Conservation (phyloP, 352 stramenopile species). For the Globisporangium parvum region DNA sequence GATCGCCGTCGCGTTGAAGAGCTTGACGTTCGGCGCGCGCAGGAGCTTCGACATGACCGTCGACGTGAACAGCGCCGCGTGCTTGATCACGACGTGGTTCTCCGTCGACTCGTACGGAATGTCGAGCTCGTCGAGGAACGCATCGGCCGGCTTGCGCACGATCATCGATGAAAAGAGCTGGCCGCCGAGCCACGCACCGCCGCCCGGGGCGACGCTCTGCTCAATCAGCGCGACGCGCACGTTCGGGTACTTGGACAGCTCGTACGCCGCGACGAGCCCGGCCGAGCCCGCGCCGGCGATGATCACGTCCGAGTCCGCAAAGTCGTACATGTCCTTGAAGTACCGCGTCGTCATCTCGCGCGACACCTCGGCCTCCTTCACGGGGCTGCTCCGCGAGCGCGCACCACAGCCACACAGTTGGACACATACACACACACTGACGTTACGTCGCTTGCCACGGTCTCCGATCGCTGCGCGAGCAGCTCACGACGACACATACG, state of each 20-base stretch:
- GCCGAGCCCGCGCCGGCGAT: slow-evolving; percentile 56
- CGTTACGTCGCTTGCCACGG: not conserved
- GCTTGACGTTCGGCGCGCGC: slow-evolving; percentile 52
- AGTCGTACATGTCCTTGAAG: slow-evolving; percentile 75
- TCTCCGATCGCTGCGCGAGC: not conserved
- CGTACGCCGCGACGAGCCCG: slow-evolving; percentile 49
- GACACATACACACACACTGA: slow-evolving; percentile 8
- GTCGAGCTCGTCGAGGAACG: slow-evolving; percentile 59
- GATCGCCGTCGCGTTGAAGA: slow-evolving; percentile 68
- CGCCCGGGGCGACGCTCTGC: slow-evolving; percentile 48
- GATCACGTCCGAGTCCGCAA: slow-evolving; percentile 61
- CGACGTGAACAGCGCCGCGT: slow-evolving; percentile 58
- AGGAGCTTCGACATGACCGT: slow-evolving; percentile 61
- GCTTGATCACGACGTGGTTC: slow-evolving; percentile 63
- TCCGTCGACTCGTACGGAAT: slow-evolving; percentile 61
- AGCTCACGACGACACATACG: slow-evolving; percentile 24
- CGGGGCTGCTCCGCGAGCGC: slow-evolving; percentile 20
- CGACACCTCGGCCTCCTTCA: slow-evolving; percentile 60
- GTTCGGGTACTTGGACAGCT: slow-evolving; percentile 55
- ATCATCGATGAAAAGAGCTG: slow-evolving; percentile 70
- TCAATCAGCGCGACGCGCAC: slow-evolving; percentile 57
- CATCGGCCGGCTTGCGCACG: slow-evolving; percentile 55
- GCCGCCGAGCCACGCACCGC: slow-evolving; percentile 51
- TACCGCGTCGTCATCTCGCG: slow-evolving; percentile 68
- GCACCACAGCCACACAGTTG: not conserved